A percentile compares a stretch with the other conserved stretches of the same genome.
phyloP scores from a whole-genome alignment of 768 basidiomycete species.

The Kwoniella sp. region DNA sequence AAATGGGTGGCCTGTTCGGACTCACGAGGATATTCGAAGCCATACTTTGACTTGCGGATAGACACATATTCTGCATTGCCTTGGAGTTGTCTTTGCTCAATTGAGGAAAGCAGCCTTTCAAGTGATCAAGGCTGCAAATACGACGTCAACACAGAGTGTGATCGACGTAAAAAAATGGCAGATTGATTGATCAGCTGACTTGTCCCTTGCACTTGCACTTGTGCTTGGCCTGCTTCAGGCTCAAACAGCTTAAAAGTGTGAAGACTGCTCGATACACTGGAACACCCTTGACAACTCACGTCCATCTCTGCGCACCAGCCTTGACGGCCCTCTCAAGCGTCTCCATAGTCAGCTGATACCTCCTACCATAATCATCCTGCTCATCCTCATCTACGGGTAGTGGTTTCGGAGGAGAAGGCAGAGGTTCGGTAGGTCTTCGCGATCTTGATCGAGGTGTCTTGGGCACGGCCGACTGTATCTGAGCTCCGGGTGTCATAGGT shows the following conservation, averaged over 20 bases:
- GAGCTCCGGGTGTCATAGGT: conserved; percentile 15
- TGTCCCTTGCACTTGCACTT: too few species aligned
- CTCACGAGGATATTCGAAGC: conserved; percentile 43
- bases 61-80: conserved; percentile 39
- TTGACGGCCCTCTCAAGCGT: conserved; percentile 47
- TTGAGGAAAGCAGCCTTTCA: conserved; percentile 38
- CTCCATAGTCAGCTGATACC: conserved; percentile 41
- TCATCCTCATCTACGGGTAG: conserved; percentile 8
- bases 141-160: too few species aligned
- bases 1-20: too few species aligned
- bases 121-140: conserved; percentile 25
- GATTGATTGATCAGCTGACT: too few species aligned
- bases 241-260: too few species aligned
- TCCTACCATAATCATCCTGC: conserved; percentile 31
- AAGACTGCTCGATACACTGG: too few species aligned
- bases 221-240: too few species aligned
- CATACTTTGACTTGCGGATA: conserved; percentile 31
- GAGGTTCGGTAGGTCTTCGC: conserved; percentile 10
- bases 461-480: conserved; percentile 7
- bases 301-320: conserved; percentile 52
- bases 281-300: too few species aligned
- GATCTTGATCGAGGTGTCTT: conserved; percentile 15
- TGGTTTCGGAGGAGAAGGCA: conserved; percentile 18
- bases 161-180: too few species aligned
- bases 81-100: conserved; percentile 20